Percentiles rank a stretch among this genome's conserved stretches.
Evolutionary conservation across 2,329 filamentous ascomycete species (phyloP).

Genomic region (Berkeleyomyces rouxiae): DNA sequence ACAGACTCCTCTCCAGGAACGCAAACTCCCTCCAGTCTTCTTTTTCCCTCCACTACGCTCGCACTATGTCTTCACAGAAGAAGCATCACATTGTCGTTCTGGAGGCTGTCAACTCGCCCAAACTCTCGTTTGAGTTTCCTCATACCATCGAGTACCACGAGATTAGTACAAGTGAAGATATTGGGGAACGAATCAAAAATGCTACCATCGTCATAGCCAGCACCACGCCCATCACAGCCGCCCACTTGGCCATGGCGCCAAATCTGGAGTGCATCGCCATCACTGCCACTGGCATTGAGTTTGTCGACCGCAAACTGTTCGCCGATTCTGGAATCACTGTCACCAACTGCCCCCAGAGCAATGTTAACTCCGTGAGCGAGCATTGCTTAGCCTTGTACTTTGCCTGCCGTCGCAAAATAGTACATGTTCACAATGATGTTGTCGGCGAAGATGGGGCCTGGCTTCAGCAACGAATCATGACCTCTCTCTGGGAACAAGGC

Average conservation of each 20-base stretch:
- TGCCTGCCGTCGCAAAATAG: slow-evolving; percentile 5
- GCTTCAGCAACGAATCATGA: slow-evolving; percentile 5
- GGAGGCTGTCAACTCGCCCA: slow-evolving; percentile 6
- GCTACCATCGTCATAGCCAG: slow-evolving; percentile 11
- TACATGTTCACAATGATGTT: slow-evolving; percentile 1
- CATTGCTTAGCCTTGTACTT: slow-evolving; percentile 12
- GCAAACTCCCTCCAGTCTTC: not conserved
- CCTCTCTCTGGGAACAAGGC: slow-evolving; percentile 7
- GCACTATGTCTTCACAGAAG: slow-evolving; percentile 13
- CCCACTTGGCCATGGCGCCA: not conserved
- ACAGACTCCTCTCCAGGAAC: not conserved
- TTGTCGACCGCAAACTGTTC: slow-evolving; percentile 7
- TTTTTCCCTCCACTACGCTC: not conserved
- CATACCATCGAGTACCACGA: slow-evolving; percentile 7
- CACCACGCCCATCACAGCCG: slow-evolving; percentile 7
- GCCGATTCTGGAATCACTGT: slow-evolving; percentile 7
- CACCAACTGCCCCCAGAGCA: slow-evolving; percentile 11
- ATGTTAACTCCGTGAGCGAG: slow-evolving; percentile 7
- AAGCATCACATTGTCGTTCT: slow-evolving; percentile 9
- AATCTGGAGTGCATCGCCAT: slow-evolving; percentile 5
- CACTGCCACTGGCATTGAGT: slow-evolving; percentile 11
- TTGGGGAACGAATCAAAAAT: slow-evolving; percentile 7
- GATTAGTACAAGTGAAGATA: not conserved
- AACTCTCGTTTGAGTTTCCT: slow-evolving; percentile 6
- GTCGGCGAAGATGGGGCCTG: not conserved